phyloP scores from a whole-genome alignment of 805 yeast genomes.

The Lipomyces orientalis region DNA sequence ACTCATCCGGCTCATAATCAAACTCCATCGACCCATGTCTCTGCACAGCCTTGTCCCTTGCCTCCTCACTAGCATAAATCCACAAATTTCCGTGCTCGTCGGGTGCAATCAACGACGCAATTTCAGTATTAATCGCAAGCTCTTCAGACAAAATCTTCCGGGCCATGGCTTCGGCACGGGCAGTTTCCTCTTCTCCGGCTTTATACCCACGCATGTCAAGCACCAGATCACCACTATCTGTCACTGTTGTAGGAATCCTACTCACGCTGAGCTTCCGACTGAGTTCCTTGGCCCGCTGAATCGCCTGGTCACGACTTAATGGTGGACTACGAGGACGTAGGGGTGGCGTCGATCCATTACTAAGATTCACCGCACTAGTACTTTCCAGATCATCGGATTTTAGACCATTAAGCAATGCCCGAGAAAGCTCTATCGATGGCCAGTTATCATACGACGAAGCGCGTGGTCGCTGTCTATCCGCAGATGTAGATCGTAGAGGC shows the following conservation, averaged over 20 bases:
- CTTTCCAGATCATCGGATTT: slow-evolving; percentile 30
- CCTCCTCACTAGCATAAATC: slow-evolving; percentile 42
- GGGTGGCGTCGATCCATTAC: slow-evolving; percentile 32
- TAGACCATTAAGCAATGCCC: slow-evolving; percentile 24
- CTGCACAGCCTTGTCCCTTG: slow-evolving; percentile 34
- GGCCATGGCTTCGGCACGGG: slow-evolving; percentile 75
- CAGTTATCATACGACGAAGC: slow-evolving; percentile 26
- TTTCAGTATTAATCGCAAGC: slow-evolving; percentile 50
- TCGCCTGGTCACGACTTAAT: slow-evolving; percentile 49
- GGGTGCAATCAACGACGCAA: slow-evolving; percentile 43
- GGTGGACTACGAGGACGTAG: slow-evolving; percentile 38
- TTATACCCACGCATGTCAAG: slow-evolving; percentile 96
- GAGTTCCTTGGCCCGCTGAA: slow-evolving; percentile 65
- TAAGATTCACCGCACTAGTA: slow-evolving; percentile 25
- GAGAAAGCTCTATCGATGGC: slow-evolving; percentile 35
- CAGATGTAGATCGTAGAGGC: not conserved
- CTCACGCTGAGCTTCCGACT: slow-evolving; percentile 61
- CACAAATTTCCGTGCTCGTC: slow-evolving; percentile 47
- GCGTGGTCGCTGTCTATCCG: slow-evolving; percentile 5
- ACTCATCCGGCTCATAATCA: slow-evolving; percentile 35
- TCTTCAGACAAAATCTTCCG: slow-evolving; percentile 78
- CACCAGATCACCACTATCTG: slow-evolving; percentile 85
- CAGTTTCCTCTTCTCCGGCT: slow-evolving; percentile 77
- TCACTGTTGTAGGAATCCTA: slow-evolving; percentile 80
- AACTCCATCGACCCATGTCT: slow-evolving; percentile 32